Base-by-base conservation (phyloP, 2,329 filamentous ascomycete species). In the Fusarium nygamai region DNA sequence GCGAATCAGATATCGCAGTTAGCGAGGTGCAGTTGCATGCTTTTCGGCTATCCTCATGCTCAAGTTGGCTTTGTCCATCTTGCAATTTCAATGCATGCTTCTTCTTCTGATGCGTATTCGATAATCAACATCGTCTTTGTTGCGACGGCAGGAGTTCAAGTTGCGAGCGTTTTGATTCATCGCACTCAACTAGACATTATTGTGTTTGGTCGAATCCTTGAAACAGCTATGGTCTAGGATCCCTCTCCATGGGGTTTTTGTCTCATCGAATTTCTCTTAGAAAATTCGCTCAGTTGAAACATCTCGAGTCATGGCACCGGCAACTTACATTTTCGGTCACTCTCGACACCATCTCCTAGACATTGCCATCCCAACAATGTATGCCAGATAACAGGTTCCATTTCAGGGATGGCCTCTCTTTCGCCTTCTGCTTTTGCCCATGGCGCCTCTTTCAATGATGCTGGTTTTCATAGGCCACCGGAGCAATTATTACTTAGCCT, bases 1-100 rank as follows among this genome's bases (percentile, higher is more conserved):
- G 39, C 71, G 59, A 74, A 74, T 74, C 63, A 72, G 50, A 53
- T n/a, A 56, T 41, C 56, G 43, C 31, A 46, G 13, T 67, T 68
- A 64, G 61, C 67, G 67, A 71, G 46, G 38, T 53, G 50, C 31
- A 53, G 33, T 20, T 53, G 50, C 33, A n/a, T 43, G 44, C 34
- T 41, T 43, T 61, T 29, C 17, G 44, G 33, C 20, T 50, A 39
- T 43, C 59, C 38, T 61, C 47, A 41, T 65, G 33, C 56, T 29
- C n/a, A 22, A 59, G 29, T 24, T 29, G 41, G 33, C 16, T 51
- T 51, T 51, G 20, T 27, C 16, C 29, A 9, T 51, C 43, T 31
- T 48, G 16, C 24, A n/a, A n/a, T 29, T 16, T 33, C 29, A 33
- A 31, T 46, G 31, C 31, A 27, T 36, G 34, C 24, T 22, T 8